Conservation (phyloP, 2,329 filamentous ascomycete species). For the Scortechinia acanthostroma region DNA sequence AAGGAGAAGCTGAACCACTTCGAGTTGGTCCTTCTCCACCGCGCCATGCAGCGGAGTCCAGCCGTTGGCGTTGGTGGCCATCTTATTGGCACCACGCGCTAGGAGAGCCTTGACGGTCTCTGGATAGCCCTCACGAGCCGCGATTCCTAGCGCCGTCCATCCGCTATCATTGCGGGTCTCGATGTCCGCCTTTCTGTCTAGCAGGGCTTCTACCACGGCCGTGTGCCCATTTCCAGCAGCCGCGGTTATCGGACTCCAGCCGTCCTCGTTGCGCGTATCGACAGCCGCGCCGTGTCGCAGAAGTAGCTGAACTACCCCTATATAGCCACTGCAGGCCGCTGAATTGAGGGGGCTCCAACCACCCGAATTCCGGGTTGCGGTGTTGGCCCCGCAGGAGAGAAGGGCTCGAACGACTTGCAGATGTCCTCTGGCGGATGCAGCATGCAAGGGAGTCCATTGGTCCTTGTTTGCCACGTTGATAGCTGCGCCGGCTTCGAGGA, state of each 20-base stretch:
- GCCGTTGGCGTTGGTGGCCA: neutral
- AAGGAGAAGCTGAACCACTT: conserved; percentile 9
- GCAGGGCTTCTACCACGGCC: neutral
- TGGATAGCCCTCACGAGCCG: conserved; percentile 4
- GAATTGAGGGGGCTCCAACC: conserved; percentile 6
- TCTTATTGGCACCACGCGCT: conserved; percentile 5
- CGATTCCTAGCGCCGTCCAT: neutral
- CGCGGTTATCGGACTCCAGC: neutral
- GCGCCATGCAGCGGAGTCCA: conserved; percentile 5
- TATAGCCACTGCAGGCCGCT: conserved; percentile 6
- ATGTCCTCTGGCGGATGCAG: conserved; percentile 7
- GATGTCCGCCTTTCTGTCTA: no score
- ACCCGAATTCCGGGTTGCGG: conserved; percentile 1
- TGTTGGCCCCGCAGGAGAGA: conserved; percentile 5
- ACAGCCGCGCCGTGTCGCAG: conserved; percentile 9
- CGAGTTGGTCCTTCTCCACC: conserved; percentile 4
- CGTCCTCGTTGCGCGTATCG: conserved; percentile 2
- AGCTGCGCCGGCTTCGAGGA: conserved; percentile 3
- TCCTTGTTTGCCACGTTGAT: neutral
- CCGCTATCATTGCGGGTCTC: neutral
- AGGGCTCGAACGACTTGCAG: conserved; percentile 4
- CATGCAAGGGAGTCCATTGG: conserved; percentile 6
- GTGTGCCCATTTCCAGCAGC: neutral
- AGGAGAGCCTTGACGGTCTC: conserved; percentile 7
- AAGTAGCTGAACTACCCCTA: conserved; percentile 9